Base-by-base conservation (phyloP, 2,329 filamentous ascomycete species). In the Hymenoscyphus infarciens region DNA sequence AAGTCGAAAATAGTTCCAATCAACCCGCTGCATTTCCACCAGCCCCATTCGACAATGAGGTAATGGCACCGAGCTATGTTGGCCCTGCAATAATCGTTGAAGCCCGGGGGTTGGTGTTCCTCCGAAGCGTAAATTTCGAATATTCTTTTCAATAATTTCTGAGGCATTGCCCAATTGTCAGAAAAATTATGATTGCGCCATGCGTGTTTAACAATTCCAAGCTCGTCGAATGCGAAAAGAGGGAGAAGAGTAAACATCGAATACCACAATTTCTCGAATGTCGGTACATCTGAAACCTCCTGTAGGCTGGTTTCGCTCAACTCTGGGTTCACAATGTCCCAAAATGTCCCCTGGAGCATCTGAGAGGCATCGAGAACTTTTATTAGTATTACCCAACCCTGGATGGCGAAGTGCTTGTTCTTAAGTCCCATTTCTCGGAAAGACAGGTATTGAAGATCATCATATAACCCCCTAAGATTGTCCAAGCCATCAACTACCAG, bases 1-100 rank as follows among this genome's bases (percentile, higher is more conserved):
- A 88, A 89, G 73, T 89, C 86, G 65, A 89, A 89, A 2, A 89
- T 81, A 1, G 81, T 77, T 1, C 86, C 84, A 35, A 88, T 76
- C 15, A 88, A 79, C 13, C 68, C 56, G 11, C 79, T 76, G 56
- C 81, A 82, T 67, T 82, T 84, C 42, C 78, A 78, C 87, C 87
- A 89, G 3, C 84, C 84, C 87, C 87, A 90, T 72, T 86, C 82
- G 62, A 82, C 77, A 56, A 88, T 82, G 10, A 89, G 78, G 70
- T 83, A 83, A 69, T 88, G 82, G 65, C 87, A 89, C 33, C 87
- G 82, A 19, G 79, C 79, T 35, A 88, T 75, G 4, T 87, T 71
- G 5, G 83, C 81, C 19, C 83, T 80, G 64, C 83, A 87, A 68
- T 89, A 89, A 63, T 83, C 82, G 66, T 88, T 89, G 77, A 89